Base-by-base conservation (phyloP, 1,284 basidiomycete species). In the Cryptococcus wingfieldii region DNA sequence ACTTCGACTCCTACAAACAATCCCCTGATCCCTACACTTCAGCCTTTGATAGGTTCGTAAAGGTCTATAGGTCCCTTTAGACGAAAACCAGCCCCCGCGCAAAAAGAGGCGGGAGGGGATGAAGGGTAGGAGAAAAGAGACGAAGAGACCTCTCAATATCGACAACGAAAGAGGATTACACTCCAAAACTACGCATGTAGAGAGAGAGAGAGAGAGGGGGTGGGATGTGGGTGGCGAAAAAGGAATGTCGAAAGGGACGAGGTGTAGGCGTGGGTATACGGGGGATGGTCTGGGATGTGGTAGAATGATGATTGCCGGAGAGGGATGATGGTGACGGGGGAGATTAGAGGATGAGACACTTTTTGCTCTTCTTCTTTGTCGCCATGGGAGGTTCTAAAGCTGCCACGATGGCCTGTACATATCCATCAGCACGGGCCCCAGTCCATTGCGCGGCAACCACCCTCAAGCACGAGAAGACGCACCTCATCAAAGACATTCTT, bases 401-500 rank as follows among this genome's bases (percentile, higher is more conserved):
- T 62, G 95, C 95, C 62, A 98, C 95, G 74, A 98, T 98, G 56
- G 95, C 95, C 93, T 95, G 71, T 1, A 6, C 28, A 12, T 23
- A 9, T 23, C 8, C 27, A 13, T 46, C 45, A 12, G 25, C 27
- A 27, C 27, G 23, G 10, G 27, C 16, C 27, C 18, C 43, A 12
- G 34, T 25, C 18, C n/a, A 9, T 19, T 46, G 41, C 27, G 19
- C 41, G 16, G 27, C 9, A 9, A 31, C 18, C 23, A 5, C 28
- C 48, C 13, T 23, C 12, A 43, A 10, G 16, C 18, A 39, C 23
- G 16, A 19, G 14, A 19, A 14, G 14, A 81, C 86, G 75, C 76
- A 90, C 91, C 87, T 98, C 96, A 78, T 98, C 95, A 78, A 99
- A 99, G 59, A 99, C 95, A 77, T 98, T 98, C 88, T 98, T 98